Evolutionary conservation across 495 filamentous ascomycete genomes (phyloP), one percentile per base, ranked within the genome.

Genomic region (Trichocladium antarcticum): DNA sequence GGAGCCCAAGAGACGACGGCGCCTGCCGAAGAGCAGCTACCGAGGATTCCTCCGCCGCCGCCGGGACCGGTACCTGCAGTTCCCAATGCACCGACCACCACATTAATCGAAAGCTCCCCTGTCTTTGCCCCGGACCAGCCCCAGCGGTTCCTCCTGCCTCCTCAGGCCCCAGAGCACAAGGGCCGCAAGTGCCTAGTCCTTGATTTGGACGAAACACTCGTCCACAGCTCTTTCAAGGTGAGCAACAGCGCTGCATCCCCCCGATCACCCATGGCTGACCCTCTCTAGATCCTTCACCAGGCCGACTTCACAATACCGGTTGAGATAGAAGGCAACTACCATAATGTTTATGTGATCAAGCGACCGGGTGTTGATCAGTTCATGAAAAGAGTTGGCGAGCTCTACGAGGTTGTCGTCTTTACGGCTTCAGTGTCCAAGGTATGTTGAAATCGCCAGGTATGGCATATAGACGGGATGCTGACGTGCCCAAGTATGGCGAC

Each of bases 321-420:
- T 28, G 92, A 99, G 63, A 99, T 99, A 50, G 92, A 99, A 66
- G 92, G 92, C 14, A 92, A 95, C 63, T 96, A 89, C 62, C 92
- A 99, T 66, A 99, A 99, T 56, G 94, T 99, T 39, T 99, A 99
- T 64, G 92, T 99, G 42, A 97, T 97, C 64, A 99, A 99, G 68
- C 80, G 92, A 47, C 92, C 92, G 19, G 92, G 92, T 22, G 92
- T 97, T 14, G 92, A 99, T 62, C 81, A 90, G 53, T 99, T 99
- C 66, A 95, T 99, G 88, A 99, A 97, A 68, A 76, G 92, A 27
- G 88, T 99, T 28, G 92, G 92, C 36, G 92, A 99, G 68, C 72
- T 99, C 37, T 99, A 97, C 61, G 92, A 99, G 64, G 87, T 99
- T 31, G 92, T 99, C 36, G 90, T 99, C 38, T 99, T 99, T 61